Percentiles rank a stretch among this genome's conserved stretches.
Conservation (phyloP, 1,284 basidiomycete genomes). For the Austroboletus novae-zelandiae region DNA sequence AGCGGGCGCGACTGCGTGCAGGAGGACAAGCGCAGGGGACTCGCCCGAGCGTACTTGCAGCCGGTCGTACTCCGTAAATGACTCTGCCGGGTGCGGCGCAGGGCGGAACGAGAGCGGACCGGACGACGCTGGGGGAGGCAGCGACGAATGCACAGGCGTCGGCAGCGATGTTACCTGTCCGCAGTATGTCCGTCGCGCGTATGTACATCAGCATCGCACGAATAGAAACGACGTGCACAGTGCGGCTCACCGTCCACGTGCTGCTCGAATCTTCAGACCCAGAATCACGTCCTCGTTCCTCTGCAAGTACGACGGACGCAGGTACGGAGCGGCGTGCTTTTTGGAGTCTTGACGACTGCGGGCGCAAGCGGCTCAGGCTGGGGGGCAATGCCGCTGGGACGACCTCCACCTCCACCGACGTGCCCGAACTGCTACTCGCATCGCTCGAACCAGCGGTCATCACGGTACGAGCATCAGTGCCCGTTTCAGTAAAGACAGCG, state of each 20-base stretch:
- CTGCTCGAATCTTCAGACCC: constrained; percentile 8
- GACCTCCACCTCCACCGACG: neutral
- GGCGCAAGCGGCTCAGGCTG: neutral
- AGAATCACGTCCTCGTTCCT: constrained; percentile 1
- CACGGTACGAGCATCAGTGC: constrained; percentile 8
- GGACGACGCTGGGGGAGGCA: neutral
- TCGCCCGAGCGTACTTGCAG: constrained; percentile 23
- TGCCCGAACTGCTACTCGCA: neutral
- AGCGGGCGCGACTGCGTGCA: constrained; percentile 20
- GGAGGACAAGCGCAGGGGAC: constrained; percentile 18
- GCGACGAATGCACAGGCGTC: neutral
- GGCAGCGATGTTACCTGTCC: constrained; percentile 7
- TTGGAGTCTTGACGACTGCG: constrained; percentile 14
- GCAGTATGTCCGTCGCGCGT: too few species aligned
- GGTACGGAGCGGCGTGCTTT: constrained; percentile 16
- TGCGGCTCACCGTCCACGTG: constrained; percentile 18
- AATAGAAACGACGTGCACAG: neutral
- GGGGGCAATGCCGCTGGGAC: neutral
- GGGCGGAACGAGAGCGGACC: constrained; percentile 26
- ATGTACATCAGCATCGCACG: neutral
- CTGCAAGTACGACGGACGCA: neutral
- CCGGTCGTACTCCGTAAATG: constrained; percentile 31
- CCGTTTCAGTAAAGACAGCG: constrained; percentile 27
- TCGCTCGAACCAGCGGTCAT: neutral
- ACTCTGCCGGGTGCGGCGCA: constrained; percentile 22